These are phyloP conservation scores for Solanum gandarillasii DNA, from an alignment of 257 asterid species.

Conservation along the genomic window DNA sequence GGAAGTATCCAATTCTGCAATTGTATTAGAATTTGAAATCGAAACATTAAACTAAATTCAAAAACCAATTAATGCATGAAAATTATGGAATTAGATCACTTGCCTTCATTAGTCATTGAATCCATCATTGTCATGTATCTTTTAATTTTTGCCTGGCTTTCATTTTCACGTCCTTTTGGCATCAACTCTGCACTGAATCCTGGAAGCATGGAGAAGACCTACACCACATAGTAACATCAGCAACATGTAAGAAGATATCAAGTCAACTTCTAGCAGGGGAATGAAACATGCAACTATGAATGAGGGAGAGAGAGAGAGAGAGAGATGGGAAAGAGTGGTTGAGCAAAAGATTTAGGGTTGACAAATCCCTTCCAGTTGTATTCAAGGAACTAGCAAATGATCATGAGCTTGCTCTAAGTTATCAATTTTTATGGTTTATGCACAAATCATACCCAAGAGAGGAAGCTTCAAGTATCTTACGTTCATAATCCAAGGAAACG, in stretches of 20 bases:
- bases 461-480: neutral
- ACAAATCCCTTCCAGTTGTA: neutral
- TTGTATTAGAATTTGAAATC: neutral
- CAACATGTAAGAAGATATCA: neutral
- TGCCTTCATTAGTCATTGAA: slow-evolving; percentile 95
- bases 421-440: neutral
- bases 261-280: neutral
- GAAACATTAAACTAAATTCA: neutral
- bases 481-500: neutral
- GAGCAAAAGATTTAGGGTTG: neutral
- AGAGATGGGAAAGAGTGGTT: neutral
- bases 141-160: slow-evolving; percentile 83
- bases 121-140: slow-evolving; percentile 98
- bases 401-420: neutral
- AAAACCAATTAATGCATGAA: neutral
- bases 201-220: slow-evolving; percentile 96
- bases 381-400: neutral
- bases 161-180: slow-evolving; percentile 94
- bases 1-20: slow-evolving; percentile 84
- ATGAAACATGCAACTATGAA: neutral
- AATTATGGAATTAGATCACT: neutral
- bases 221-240: neutral
- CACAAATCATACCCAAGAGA: neutral
- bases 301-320: neutral
- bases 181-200: slow-evolving; percentile 88